phyloP scores from a whole-genome alignment of 768 basidiomycete species.

The Pilatotrama ljubarskyi region DNA sequence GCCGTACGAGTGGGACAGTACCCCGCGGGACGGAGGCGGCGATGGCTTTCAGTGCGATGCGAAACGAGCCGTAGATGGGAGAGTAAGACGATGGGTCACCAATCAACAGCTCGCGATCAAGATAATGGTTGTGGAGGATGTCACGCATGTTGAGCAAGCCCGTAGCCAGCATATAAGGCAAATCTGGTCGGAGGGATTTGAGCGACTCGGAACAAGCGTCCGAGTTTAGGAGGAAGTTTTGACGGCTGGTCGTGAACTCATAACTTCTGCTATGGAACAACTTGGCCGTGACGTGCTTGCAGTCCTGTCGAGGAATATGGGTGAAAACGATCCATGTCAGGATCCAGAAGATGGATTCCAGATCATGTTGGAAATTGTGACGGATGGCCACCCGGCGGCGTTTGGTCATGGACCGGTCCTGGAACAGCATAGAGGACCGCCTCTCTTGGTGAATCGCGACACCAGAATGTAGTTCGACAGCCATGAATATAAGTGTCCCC shows the following conservation, averaged over 20 bases:
- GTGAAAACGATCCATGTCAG: constrained; percentile 1
- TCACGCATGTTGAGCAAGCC: no score
- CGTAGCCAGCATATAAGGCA: no score
- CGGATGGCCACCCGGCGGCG: background rate
- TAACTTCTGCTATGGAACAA: background rate
- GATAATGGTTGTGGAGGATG: no score
- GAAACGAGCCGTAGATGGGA: no score
- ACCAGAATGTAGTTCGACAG: background rate
- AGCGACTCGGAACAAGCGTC: background rate
- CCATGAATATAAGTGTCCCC: background rate
- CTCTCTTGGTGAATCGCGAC: no score
- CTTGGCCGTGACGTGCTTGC: background rate
- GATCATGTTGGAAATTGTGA: constrained; percentile 4
- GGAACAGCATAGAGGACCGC: background rate
- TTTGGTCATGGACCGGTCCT: background rate
- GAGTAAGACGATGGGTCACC: no score
- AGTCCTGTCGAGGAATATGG: background rate
- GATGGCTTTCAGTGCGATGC: no score
- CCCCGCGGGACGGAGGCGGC: no score
- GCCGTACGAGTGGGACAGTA: no score
- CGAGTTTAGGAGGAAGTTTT: background rate
- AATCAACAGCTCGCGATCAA: no score
- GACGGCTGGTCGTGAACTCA: no score
- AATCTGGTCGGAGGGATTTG: no score
- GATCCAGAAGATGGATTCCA: constrained; percentile 10